These are phyloP conservation scores for Fusarium decemcellulare DNA, from an alignment of 2,329 filamentous ascomycete species.

Conservation along the genomic window DNA sequence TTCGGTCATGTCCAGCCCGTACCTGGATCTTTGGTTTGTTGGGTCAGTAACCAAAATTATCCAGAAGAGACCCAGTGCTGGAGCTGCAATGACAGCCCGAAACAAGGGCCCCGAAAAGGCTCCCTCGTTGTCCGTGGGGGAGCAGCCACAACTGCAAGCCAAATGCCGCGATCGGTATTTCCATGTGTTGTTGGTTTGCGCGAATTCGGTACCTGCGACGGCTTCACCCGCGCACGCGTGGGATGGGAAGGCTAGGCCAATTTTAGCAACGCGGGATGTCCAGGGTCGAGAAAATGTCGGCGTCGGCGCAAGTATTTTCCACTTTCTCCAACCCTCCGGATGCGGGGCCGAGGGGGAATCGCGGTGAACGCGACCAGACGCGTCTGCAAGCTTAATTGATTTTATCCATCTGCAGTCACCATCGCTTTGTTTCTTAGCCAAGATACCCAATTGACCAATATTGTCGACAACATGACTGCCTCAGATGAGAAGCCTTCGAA, in stretches of 20 bases:
- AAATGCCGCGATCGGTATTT: conserved; percentile 22
- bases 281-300: neutral
- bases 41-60: no score
- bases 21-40: no score
- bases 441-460: neutral
- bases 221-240: conserved; percentile 14
- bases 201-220: conserved; percentile 31
- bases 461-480: conserved; percentile 32
- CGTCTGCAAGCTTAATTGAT: conserved; percentile 37
- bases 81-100: neutral
- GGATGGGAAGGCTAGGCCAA: conserved; percentile 10
- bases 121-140: neutral
- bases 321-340: neutral
- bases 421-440: neutral
- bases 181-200: conserved; percentile 34
- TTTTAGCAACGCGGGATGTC: neutral
- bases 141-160: neutral
- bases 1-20: neutral
- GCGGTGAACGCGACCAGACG: conserved; percentile 27
- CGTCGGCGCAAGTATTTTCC: conserved; percentile 18
- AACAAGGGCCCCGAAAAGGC: no score
- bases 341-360: conserved; percentile 18
- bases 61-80: no score
- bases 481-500: conserved; percentile 22
- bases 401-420: conserved; percentile 1